Percentiles rank a stretch among this genome's conserved stretches.
Conservation (phyloP, 176 grass and related monocot genomes). For the Rhynchospora breviuscula region DNA sequence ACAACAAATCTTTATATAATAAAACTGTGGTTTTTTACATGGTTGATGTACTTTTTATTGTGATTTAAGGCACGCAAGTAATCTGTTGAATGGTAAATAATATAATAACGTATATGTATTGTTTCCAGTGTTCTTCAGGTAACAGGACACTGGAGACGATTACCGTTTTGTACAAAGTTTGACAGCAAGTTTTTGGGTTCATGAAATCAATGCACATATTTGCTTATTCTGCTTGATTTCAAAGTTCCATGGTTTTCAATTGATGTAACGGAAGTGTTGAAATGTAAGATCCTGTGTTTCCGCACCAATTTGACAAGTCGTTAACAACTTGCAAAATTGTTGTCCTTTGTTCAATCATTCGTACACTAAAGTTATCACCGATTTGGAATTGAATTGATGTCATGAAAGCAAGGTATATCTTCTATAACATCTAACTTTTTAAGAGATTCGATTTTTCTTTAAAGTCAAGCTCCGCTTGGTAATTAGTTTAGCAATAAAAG, state of each 20-base stretch:
- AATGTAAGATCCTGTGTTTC: neutral
- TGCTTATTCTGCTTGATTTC: neutral
- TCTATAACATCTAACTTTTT: neutral
- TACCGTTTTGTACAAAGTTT: too few relatives aligned
- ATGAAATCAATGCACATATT: neutral
- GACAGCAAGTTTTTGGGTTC: too few relatives aligned
- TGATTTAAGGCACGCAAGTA: too few relatives aligned
- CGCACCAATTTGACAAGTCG: neutral
- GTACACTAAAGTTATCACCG: neutral
- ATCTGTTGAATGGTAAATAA: too few relatives aligned
- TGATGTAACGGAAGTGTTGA: neutral
- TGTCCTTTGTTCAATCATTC: neutral
- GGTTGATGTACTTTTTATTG: too few relatives aligned
- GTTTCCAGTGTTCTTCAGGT: too few relatives aligned
- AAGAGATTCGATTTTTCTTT: neutral
- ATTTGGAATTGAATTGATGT: neutral
- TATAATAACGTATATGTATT: too few relatives aligned
- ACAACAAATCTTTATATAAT: too few relatives aligned
- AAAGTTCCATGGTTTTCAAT: neutral
- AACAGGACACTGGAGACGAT: too few relatives aligned
- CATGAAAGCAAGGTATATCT: neutral
- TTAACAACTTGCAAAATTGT: too few relatives aligned
- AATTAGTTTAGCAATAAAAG: neutral
- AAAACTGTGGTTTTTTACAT: too few relatives aligned
- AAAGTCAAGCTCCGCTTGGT: neutral